Evolutionary conservation across 2,329 filamentous ascomycete genomes (phyloP), one percentile per base, ranked within the genome.

Genomic region (Cryphonectria carpinicola): DNA sequence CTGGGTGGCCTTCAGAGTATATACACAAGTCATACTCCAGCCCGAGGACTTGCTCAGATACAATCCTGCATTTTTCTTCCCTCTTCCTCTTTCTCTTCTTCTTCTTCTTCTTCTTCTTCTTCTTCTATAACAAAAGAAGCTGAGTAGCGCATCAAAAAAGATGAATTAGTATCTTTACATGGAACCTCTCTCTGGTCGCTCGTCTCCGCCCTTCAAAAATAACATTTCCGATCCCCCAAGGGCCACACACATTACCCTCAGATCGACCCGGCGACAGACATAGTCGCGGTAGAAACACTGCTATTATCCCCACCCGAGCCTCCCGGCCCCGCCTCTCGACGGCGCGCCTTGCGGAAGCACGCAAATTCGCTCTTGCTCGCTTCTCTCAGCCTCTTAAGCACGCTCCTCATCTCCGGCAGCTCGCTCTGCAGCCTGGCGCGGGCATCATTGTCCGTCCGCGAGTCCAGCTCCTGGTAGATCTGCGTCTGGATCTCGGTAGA

Each of bases 381-480:
- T 77, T 97, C 94, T 70, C 93, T 86, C 74, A 97, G 82, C 75
- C 89, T 89, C 87, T 98, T 98, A 74, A 99, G 83, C 62, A 95
- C 90, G 65, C 88, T 90, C 73, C 95, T 89, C 93, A 99, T 94
- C 79, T 95, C 94, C 2, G 93, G 93, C 74, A 99, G 82, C 83
- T 98, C 95, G 68, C 88, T 90, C 82, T 98, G 95, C 75, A 99
- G 83, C 72, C 88, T 86, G 14, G 90, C 87, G 66, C 96, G 87
- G 3, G 95, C 94, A 71, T 94, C 91, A 76, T 96, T 95, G 78
- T 97, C 94, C 67, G 96, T 98, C 65, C 94, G 90, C 71, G 89
- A 88, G 79, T 99, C 96, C 22, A 99, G 84, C 78, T 96, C 94
- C 74, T 96, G 89, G 81, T 98, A 99, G 64, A 99, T 95, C 79